phyloP scores from a whole-genome alignment of 2,329 filamentous ascomycete genomes.

The Hypocrella siamensis region DNA sequence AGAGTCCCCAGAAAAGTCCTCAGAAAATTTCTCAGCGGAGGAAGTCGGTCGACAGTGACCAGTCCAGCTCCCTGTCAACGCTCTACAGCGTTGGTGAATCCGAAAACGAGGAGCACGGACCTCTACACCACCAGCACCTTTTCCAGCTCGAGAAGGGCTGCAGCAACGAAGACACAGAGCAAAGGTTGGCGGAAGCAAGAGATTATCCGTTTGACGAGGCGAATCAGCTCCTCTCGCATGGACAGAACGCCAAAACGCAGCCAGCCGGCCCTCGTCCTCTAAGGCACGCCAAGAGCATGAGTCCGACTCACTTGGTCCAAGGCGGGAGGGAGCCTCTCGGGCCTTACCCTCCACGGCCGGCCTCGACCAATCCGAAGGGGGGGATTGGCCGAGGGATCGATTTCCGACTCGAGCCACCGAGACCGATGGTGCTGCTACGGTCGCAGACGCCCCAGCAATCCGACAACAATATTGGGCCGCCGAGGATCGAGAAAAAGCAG shows the following conservation, averaged over 20 bases:
- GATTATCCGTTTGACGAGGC: conserved; percentile 20
- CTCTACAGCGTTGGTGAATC: conserved; percentile 38
- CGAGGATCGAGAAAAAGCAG: not conserved
- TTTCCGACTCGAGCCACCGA: not conserved
- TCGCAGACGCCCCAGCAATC: conserved; percentile 5
- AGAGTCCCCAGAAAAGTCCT: conserved; percentile 7
- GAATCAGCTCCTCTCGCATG: not conserved
- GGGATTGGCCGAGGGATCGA: conserved; percentile 1
- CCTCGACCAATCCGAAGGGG: not conserved
- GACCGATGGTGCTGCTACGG: conserved; percentile 3
- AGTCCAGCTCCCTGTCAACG: conserved; percentile 39
- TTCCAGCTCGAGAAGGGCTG: conserved; percentile 1
- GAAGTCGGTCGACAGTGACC: conserved; percentile 24
- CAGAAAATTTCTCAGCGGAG: conserved; percentile 8
- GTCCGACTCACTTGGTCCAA: conserved; percentile 5
- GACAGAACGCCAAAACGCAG: conserved; percentile 1
- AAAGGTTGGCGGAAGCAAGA: not conserved
- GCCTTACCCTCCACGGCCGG: not conserved
- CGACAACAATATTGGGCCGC: not conserved
- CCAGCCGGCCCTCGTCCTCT: conserved; percentile 6
- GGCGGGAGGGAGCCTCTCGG: not conserved
- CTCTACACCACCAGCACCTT: conserved; percentile 1
- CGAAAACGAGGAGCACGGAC: conserved; percentile 15
- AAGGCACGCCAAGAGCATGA: conserved; percentile 9
- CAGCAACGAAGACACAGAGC: not conserved